A percentile compares a stretch with the other conserved stretches of the same genome.
Conservation (phyloP, 169 alveolate genomes). For the Cryptosporidium canis region DNA sequence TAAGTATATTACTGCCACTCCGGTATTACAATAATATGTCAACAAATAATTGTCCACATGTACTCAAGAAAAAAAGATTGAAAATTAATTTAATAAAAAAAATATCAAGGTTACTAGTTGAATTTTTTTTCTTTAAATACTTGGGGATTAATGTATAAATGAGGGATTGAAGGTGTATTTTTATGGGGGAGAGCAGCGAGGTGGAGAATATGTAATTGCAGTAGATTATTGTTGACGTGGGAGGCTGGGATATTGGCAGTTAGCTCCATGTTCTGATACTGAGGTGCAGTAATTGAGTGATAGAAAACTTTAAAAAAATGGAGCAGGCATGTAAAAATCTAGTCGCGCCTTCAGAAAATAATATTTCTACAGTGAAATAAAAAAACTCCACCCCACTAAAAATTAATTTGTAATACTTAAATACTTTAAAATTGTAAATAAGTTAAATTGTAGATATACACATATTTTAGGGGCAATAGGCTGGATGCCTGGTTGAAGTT, state of each 20-base stretch:
- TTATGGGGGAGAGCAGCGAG: neutral
- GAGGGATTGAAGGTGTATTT: too few species aligned
- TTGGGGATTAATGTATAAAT: too few species aligned
- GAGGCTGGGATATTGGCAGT: neutral
- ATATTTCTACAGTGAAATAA: neutral
- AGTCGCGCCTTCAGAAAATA: constrained; percentile 33
- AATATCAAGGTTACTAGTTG: neutral
- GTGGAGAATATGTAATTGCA: neutral
- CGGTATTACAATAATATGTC: neutral
- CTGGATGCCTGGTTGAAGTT: neutral
- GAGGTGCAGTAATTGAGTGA: neutral
- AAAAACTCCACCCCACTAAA: constrained; percentile 31
- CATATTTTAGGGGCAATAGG: neutral
- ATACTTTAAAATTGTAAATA: neutral
- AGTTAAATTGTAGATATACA: neutral
- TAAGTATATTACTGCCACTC: neutral
- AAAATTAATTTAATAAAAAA: neutral
- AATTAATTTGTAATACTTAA: neutral
- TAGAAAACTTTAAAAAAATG: neutral
- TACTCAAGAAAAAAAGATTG: neutral
- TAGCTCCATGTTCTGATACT: neutral
- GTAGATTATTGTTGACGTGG: neutral
- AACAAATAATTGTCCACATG: neutral
- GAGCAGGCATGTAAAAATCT: constrained; percentile 4
- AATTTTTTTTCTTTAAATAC: neutral